Base-by-base conservation (phyloP, 2,329 filamentous ascomycete species). In the Didymella lethalis region DNA sequence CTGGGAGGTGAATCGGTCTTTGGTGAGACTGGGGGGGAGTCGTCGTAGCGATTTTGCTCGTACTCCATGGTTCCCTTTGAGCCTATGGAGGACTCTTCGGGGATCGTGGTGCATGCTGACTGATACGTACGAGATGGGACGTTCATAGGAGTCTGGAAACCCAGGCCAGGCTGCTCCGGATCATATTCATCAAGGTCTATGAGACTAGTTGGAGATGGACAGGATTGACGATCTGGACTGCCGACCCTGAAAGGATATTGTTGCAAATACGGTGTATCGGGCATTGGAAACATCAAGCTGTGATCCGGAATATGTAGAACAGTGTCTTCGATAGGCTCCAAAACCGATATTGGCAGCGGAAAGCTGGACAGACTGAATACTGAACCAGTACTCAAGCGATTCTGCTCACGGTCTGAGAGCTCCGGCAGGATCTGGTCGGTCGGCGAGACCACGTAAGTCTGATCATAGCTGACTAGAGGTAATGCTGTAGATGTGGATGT, bases 311-410 rank as follows among this genome's bases (percentile, higher is more conserved):
- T 3, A 48, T 57, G 85, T 64, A 90, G 87, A 1, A 84, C 75
- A 26, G 83, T 88, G n/a, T 81, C 1, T 6, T 80, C 82, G 28
- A 79, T 76, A 10, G 75, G 95, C 63, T 97, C 97, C 71, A 93
- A 90, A 10, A 92, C 87, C 74, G 97, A 92, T 80, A 93, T 97
- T 78, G 87, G 88, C 7, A 81, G 97, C 77, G 93, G 90, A 81
- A 81, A 78, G 4, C 55, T 72, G 2, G 77, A 75, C 44, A 80
- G 75, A 48, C 66, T 77, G 62, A 77, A 73, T 2, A 72, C 54
- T 11, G 72, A 74, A 10, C 66, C 63, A 6, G 52, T 65, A 44
- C 73, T 76, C 26, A 71, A 14, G 8, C 69, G 65, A 25, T 69
- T 63, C 5, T 59, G 60, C n/a, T 67, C 59, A 4, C 56, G 57